A percentile compares a stretch with the other conserved stretches of the same genome.
These are phyloP conservation scores for Ceriops tagal DNA, from an alignment of 345 rosid genomes.

Conservation along the genomic window DNA sequence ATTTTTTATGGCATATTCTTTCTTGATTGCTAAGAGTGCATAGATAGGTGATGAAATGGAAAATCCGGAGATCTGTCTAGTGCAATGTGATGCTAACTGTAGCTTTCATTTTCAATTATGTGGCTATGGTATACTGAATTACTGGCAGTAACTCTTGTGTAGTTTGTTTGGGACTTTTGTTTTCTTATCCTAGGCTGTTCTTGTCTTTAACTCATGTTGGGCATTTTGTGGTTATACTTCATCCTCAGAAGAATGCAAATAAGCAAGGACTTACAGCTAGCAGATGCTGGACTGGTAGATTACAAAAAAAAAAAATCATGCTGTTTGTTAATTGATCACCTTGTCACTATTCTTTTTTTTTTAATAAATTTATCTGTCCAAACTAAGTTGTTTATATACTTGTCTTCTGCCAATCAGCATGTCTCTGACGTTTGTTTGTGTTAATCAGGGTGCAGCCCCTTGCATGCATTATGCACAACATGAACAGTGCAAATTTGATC, in stretches of 20 bases:
- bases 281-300: no score
- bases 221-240: no score
- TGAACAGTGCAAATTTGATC: conserved; percentile 74
- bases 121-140: no score
- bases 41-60: not conserved
- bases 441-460: conserved; percentile 56
- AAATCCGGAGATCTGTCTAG: not conserved
- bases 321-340: not conserved
- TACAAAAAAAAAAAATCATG: no score
- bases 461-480: conserved; percentile 58
- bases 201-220: no score
- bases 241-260: no score
- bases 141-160: no score
- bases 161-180: no score
- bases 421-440: conserved; percentile 16
- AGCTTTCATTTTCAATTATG: no score
- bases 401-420: not conserved
- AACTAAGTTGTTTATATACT: not conserved
- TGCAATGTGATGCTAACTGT: not conserved
- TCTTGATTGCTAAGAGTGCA: not conserved
- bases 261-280: no score
- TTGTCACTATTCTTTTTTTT: not conserved
- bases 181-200: no score
- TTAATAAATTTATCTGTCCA: not conserved
- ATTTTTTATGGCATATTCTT: not conserved